Conservation (phyloP, 805 yeast species). For the Yamadazyma olivae region DNA sequence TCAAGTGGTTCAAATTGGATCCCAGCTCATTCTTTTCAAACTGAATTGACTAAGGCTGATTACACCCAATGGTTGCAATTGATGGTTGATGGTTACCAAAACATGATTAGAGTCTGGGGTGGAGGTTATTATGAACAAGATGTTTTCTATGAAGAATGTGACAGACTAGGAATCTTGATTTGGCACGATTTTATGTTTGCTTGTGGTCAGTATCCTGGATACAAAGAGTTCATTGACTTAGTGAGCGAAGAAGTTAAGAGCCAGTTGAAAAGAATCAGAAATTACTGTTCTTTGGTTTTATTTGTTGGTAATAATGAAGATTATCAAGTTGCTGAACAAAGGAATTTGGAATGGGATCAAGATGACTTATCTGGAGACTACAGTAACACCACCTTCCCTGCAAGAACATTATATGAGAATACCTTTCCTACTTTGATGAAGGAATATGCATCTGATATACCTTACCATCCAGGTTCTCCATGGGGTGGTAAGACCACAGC, state of each 20-base stretch:
- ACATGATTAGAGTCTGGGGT: slow-evolving; percentile 49
- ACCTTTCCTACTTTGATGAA: slow-evolving; percentile 33
- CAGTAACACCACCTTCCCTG: slow-evolving; percentile 39
- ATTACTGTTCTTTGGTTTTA: slow-evolving; percentile 36
- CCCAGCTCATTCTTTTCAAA: slow-evolving; percentile 42
- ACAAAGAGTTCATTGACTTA: slow-evolving; percentile 28
- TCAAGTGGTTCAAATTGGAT: slow-evolving; percentile 47
- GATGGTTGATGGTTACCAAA: slow-evolving; percentile 37
- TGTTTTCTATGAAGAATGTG: slow-evolving; percentile 42
- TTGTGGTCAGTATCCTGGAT: slow-evolving; percentile 52
- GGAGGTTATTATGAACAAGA: slow-evolving; percentile 48
- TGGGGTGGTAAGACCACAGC: slow-evolving; percentile 37
- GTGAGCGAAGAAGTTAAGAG: slow-evolving; percentile 35
- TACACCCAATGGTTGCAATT: slow-evolving; percentile 35
- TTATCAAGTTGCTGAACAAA: slow-evolving; percentile 43
- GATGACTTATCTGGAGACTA: slow-evolving; percentile 22
- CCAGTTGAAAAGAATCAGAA: slow-evolving; percentile 41
- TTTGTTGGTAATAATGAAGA: slow-evolving; percentile 49
- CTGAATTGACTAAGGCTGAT: slow-evolving; percentile 28
- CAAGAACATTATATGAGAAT: slow-evolving; percentile 39
- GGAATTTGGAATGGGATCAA: slow-evolving; percentile 25
- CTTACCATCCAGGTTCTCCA: slow-evolving; percentile 50
- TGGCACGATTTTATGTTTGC: slow-evolving; percentile 62
- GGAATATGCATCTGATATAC: slow-evolving; percentile 19
- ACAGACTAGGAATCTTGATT: slow-evolving; percentile 40